Evolutionary conservation across 306 rosid genomes (phyloP).

Genomic region (Astragalus membranaceus): DNA sequence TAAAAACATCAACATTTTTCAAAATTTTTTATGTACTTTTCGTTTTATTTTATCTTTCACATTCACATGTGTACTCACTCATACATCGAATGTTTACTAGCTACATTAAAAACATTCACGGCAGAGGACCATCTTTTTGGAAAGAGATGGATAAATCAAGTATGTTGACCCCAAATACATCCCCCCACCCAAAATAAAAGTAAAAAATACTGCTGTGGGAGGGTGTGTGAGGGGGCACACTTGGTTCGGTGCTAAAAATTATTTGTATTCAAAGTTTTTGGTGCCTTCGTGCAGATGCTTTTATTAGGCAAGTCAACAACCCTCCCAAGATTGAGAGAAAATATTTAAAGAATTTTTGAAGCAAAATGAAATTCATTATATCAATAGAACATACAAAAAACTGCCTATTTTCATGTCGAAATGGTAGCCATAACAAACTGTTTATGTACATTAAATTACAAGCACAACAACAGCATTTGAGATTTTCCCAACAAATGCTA

Average conservation of each 20-base stretch:
- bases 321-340: constrained; percentile 4
- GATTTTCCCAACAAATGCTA: constrained; percentile 36
- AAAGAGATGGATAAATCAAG: not conserved
- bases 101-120: not conserved
- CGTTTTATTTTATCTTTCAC: no score
- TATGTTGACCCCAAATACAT: not conserved
- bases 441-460: constrained; percentile 55
- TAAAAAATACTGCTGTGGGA: no score
- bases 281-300: not conserved
- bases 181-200: no score
- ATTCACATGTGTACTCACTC: no score
- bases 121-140: not conserved
- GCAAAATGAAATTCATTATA: constrained; percentile 28
- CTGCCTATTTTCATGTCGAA: constrained; percentile 32
- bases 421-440: constrained; percentile 37
- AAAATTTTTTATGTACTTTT: no score
- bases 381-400: constrained; percentile 30
- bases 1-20: no score
- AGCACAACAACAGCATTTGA: constrained; percentile 33
- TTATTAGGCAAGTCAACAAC: not conserved
- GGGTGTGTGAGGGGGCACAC: no score
- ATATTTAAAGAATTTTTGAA: constrained; percentile 34
- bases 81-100: no score
- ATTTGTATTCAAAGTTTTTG: not conserved
- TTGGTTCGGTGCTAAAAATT: not conserved